Conservation (phyloP, 1,139 yeast genomes). For the Yueomyces sp. region DNA sequence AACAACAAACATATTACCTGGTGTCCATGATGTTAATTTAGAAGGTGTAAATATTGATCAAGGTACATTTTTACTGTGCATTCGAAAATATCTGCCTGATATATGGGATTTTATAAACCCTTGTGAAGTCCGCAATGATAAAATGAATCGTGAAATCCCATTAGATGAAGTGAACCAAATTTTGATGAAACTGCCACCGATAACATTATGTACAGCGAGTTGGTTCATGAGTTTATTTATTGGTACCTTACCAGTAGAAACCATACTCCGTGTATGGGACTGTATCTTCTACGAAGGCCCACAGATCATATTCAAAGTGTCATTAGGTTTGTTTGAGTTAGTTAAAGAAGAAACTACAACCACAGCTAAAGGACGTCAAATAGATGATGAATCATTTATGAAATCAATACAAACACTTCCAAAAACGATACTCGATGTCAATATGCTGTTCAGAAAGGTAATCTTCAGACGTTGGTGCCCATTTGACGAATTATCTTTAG, state of each 20-base stretch:
- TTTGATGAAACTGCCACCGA: slow-evolving; percentile 68
- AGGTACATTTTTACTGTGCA: slow-evolving; percentile 79
- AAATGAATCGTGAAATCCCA: background rate
- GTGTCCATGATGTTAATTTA: slow-evolving; percentile 74
- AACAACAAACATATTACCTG: slow-evolving; percentile 75
- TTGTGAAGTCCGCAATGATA: background rate
- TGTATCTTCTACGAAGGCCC: slow-evolving; percentile 87
- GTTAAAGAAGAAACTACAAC: background rate
- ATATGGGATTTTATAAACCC: slow-evolving; percentile 43
- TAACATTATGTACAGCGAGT: slow-evolving; percentile 84
- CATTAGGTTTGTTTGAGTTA: slow-evolving; percentile 65
- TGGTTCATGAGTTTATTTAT: slow-evolving; percentile 97
- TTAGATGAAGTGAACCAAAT: slow-evolving; percentile 35
- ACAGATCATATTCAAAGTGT: slow-evolving; percentile 68
- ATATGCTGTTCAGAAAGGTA: slow-evolving; percentile 56
- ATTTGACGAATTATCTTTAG: slow-evolving; percentile 66
- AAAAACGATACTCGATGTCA: slow-evolving; percentile 57
- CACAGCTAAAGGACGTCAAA: background rate
- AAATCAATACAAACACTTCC: slow-evolving; percentile 59
- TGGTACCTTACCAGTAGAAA: slow-evolving; percentile 77
- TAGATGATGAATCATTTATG: background rate
- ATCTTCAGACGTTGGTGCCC: slow-evolving; percentile 61
- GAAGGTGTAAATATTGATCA: slow-evolving; percentile 95
- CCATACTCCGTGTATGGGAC: slow-evolving; percentile 86
- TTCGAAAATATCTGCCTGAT: slow-evolving; percentile 69